phyloP scores from a whole-genome alignment of 2,329 filamentous ascomycete species.

The Rutstroemia sp. region DNA sequence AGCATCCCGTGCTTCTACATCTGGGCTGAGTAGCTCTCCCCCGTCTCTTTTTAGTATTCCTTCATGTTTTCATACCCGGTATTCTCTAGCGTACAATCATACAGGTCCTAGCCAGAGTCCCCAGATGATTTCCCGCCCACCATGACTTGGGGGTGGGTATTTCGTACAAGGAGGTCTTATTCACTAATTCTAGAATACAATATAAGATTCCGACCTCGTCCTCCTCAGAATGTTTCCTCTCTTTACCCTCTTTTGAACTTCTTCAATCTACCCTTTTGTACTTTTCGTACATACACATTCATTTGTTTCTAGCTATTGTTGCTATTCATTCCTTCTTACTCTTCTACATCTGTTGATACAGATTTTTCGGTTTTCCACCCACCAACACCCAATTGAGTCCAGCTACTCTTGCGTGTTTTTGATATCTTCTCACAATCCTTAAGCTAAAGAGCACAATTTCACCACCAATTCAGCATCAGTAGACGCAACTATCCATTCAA shows the following conservation, averaged over 20 bases:
- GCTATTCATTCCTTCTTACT: conserved; percentile 17
- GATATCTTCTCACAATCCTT: conserved; percentile 5
- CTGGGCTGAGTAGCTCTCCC: not conserved
- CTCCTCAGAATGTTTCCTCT: not conserved
- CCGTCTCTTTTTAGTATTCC: not conserved
- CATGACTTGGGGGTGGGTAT: not conserved
- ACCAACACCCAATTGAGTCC: conserved; percentile 19
- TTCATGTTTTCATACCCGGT: not conserved
- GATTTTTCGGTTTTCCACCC: not conserved
- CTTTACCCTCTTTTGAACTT: not conserved
- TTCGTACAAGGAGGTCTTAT: not conserved
- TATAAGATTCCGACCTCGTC: conserved; percentile 1
- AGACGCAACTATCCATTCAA: not conserved
- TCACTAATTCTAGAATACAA: not conserved
- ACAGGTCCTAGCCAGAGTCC: too few relatives aligned
- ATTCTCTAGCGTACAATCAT: not conserved
- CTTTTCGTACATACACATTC: conserved; percentile 4
- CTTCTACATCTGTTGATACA: conserved; percentile 10
- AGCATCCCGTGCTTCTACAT: not conserved
- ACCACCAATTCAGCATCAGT: not conserved
- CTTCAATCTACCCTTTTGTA: not conserved
- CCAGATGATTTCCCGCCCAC: not conserved
- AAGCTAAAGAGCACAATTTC: too few relatives aligned
- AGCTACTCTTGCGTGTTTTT: conserved; percentile 21
- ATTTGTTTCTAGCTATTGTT: not conserved